Evolutionary conservation across 2,329 filamentous ascomycete species (phyloP).

Genomic region (Cladophialophora carrionii): DNA sequence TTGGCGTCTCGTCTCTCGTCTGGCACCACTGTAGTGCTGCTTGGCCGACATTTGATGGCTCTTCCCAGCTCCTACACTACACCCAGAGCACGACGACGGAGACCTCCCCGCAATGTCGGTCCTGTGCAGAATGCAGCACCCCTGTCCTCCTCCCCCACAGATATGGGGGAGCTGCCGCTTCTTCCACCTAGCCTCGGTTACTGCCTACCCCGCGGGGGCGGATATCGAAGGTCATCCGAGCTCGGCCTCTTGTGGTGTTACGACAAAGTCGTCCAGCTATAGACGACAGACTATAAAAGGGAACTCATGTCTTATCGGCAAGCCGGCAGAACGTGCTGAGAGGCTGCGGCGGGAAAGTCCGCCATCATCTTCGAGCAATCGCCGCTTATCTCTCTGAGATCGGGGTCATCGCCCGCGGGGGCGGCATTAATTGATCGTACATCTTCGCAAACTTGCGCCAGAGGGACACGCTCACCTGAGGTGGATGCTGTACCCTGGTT

Average conservation of each 20-base stretch:
- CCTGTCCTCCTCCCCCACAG: conserved; percentile 1
- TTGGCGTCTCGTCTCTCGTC: background rate
- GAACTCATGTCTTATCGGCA: background rate
- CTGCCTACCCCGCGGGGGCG: conserved; percentile 10
- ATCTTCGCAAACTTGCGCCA: background rate
- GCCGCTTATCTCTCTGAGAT: conserved; percentile 15
- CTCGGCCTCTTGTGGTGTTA: background rate
- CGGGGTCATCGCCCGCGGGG: conserved; percentile 16
- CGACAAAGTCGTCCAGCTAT: background rate
- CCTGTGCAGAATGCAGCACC: background rate
- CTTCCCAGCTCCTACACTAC: too few relatives aligned
- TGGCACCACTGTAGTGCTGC: background rate
- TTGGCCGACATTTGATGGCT: background rate
- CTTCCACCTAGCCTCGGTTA: conserved; percentile 22
- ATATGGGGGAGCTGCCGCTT: conserved; percentile 18
- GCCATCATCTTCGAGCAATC: background rate
- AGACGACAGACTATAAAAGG: background rate
- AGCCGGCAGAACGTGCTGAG: conserved; percentile 2
- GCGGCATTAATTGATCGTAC: conserved; percentile 18
- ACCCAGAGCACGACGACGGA: background rate
- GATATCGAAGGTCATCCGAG: background rate
- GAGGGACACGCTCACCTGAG: background rate
- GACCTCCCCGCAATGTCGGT: conserved; percentile 2
- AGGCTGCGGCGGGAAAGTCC: conserved; percentile 14
- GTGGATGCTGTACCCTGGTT: background rate